Percentiles rank a stretch among this genome's conserved stretches.
These are phyloP conservation scores for Lactarius quietus DNA, from an alignment of 768 basidiomycete genomes.

Conservation along the genomic window DNA sequence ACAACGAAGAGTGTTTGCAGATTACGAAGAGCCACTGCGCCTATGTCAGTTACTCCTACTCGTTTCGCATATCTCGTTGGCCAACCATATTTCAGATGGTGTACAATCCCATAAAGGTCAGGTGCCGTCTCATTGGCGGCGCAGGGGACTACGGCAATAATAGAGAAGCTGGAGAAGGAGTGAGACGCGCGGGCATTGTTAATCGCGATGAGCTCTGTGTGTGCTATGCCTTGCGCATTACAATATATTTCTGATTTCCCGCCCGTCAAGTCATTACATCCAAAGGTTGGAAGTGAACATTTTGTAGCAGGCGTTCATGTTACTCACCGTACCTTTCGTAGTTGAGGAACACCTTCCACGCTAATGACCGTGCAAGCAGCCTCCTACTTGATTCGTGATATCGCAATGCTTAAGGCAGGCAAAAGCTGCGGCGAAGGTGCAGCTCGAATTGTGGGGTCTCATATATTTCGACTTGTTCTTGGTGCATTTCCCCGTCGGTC, in stretches of 20 bases:
- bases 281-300: constrained; percentile 45
- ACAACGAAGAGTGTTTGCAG: constrained; percentile 32
- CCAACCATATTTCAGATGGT: constrained; percentile 50
- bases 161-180: constrained; percentile 77
- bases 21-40: constrained; percentile 58
- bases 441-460: constrained; percentile 78
- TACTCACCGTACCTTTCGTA: constrained; percentile 29
- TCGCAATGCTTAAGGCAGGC: constrained; percentile 38
- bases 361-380: constrained; percentile 60
- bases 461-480: constrained; percentile 81
- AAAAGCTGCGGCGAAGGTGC: constrained; percentile 51
- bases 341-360: constrained; percentile 91
- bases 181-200: constrained; percentile 75
- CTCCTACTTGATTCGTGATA: neutral
- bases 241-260: neutral
- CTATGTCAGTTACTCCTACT: constrained; percentile 37
- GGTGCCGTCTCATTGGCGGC: constrained; percentile 84
- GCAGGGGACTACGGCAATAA: constrained; percentile 90
- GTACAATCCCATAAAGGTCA: constrained; percentile 80
- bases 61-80: neutral
- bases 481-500: constrained; percentile 82
- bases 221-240: constrained; percentile 30
- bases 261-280: constrained; percentile 66
- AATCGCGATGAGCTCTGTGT: constrained; percentile 84
- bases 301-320: neutral